Evolutionary conservation across 495 filamentous ascomycete species (phyloP).

Genomic region (Neurospora sp.): DNA sequence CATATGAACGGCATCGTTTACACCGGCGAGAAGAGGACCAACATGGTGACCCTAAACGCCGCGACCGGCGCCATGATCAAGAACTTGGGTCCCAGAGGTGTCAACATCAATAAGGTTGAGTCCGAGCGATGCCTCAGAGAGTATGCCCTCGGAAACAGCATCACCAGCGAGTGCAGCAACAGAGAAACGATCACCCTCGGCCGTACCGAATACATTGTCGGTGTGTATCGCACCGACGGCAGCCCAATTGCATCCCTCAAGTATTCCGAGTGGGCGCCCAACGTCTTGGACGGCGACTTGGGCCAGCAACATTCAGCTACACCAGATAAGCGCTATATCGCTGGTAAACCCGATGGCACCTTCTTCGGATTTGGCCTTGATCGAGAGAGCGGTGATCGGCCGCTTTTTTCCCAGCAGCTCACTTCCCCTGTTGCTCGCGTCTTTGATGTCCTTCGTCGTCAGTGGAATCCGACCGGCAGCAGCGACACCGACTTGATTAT

Average conservation of each 20-base stretch:
- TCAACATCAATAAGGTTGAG: constrained; percentile 34
- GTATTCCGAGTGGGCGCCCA: constrained; percentile 92
- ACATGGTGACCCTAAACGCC: constrained; percentile 79
- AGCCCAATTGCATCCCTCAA: constrained; percentile 79
- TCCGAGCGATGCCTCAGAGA: constrained; percentile 47
- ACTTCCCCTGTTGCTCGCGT: constrained; percentile 78
- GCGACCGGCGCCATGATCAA: constrained; percentile 61
- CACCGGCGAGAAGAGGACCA: constrained; percentile 82
- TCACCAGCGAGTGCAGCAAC: constrained; percentile 61
- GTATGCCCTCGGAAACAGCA: constrained; percentile 51
- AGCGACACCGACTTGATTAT: constrained; percentile 55
- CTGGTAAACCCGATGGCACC: constrained; percentile 76
- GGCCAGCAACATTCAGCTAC: constrained; percentile 66
- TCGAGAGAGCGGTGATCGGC: constrained; percentile 22
- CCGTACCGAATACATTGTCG: constrained; percentile 78
- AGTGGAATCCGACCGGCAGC: constrained; percentile 44
- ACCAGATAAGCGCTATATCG: constrained; percentile 82
- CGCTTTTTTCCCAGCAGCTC: constrained; percentile 51
- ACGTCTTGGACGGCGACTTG: constrained; percentile 83
- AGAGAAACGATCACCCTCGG: constrained; percentile 68
- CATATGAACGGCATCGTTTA: constrained; percentile 69
- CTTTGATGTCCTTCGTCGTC: constrained; percentile 76
- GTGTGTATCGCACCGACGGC: constrained; percentile 65
- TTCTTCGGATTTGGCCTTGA: constrained; percentile 71
- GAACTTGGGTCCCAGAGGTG: constrained; percentile 36